Evolutionary conservation across 2,329 filamentous ascomycete species (phyloP).

Genomic region (Claviceps sorghi): DNA sequence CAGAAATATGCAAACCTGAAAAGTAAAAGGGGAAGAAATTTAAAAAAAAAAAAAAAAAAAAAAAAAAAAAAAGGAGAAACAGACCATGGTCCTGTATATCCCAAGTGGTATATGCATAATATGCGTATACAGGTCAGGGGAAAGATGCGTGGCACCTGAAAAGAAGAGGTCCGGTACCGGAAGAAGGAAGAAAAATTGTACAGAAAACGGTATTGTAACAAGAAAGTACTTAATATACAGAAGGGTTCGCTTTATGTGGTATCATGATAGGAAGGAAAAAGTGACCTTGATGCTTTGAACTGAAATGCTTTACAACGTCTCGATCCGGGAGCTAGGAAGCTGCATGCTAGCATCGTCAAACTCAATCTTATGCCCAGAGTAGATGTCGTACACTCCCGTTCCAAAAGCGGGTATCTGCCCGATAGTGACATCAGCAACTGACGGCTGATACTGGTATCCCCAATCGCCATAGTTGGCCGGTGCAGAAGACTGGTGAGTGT

Average conservation of each 20-base stretch:
- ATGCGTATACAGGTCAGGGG: neutral
- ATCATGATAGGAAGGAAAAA: neutral
- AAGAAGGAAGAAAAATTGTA: neutral
- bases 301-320: constrained; percentile 24
- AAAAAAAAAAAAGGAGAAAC: neutral
- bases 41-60: neutral
- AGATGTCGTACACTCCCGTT: constrained; percentile 36
- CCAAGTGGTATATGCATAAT: constrained; percentile 18
- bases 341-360: constrained; percentile 44
- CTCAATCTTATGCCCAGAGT: constrained; percentile 38
- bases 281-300: neutral
- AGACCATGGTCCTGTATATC: constrained; percentile 15
- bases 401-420: constrained; percentile 36
- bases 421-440: constrained; percentile 41
- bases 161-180: neutral
- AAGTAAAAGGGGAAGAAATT: neutral
- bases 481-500: constrained; percentile 39
- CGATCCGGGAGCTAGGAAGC: constrained; percentile 44
- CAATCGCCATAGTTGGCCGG: constrained; percentile 34
- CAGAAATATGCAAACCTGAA: neutral
- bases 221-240: neutral
- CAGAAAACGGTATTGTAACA: neutral
- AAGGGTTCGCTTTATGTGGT: neutral
- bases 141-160: constrained; percentile 2
- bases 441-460: constrained; percentile 45